phyloP scores from a whole-genome alignment of 768 basidiomycete species.

The Tylopilus sp. region DNA sequence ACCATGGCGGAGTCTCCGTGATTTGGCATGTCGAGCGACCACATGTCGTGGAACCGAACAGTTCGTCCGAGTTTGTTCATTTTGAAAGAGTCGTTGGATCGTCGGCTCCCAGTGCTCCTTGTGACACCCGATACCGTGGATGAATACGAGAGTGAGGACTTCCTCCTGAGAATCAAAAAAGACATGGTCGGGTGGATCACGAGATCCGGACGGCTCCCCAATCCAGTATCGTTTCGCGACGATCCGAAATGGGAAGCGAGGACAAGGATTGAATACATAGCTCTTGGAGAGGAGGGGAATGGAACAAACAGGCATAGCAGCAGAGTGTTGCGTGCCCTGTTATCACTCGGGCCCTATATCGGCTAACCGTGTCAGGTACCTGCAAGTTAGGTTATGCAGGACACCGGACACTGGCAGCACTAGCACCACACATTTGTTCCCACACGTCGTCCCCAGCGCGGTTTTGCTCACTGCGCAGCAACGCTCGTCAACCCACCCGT shows the following conservation, averaged over 20 bases:
- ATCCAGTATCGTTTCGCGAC: slow-evolving; percentile 3
- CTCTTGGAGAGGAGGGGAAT: neutral
- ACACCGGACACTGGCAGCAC: too few species aligned
- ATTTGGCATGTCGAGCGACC: slow-evolving; percentile 8
- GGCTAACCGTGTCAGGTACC: too few species aligned
- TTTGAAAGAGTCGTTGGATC: slow-evolving; percentile 1
- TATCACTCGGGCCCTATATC: too few species aligned
- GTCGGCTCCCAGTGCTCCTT: slow-evolving; percentile 12
- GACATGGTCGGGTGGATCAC: neutral
- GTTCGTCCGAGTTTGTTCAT: neutral
- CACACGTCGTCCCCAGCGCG: too few species aligned
- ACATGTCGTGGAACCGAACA: slow-evolving; percentile 6
- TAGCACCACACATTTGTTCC: too few species aligned
- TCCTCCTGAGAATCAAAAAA: neutral
- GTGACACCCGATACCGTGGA: neutral
- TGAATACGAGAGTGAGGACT: slow-evolving; percentile 1
- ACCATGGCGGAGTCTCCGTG: slow-evolving; percentile 10
- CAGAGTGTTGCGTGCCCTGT: too few species aligned
- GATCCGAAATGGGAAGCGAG: neutral
- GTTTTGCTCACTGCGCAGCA: too few species aligned
- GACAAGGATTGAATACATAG: neutral
- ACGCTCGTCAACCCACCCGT: too few species aligned
- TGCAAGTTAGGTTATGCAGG: too few species aligned
- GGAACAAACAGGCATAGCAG: neutral
- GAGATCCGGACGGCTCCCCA: neutral